Evolutionary conservation across 148 eudicot species (phyloP), one percentile per base, ranked within the genome.

Genomic region (Cornus controversa): DNA sequence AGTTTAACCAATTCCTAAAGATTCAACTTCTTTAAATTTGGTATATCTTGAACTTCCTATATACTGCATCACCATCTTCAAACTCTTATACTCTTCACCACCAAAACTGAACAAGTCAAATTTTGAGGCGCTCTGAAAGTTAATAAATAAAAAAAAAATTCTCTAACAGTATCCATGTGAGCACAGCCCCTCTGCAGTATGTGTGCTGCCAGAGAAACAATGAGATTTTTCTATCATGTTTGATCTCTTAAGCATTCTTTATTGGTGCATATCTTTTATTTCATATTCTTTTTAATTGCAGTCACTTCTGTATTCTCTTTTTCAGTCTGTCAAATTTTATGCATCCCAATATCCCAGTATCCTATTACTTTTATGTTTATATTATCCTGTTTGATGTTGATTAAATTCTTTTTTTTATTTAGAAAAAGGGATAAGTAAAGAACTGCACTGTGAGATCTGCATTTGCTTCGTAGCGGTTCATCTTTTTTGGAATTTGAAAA

Each of bases 401-500:
- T 5, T 60, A 2, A 2, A 2, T 60, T 40, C 5, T 6, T 20
- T 60, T 60, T 60, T n/a, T 7, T 60, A 22, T 20, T 18, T 14
- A 22, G 7, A 7, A 5, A 22, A 8, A 60, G 23, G 64, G 22
- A 18, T 14, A 60, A 6, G 64, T 60, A 60, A n/a, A 22, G 64
- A 22, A 60, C 23, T 60, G 24, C 10, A 60, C 24, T 18, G 8
- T n/a, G 24, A 60, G 64, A 60, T 60, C 64, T 60, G 64, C 64
- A 60, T 60, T 7, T 22, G 64, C 64, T 60, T 22, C 25, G 24
- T 60, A 18, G 23, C 8, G 0, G 23, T 22, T 20, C 64, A 60
- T 20, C 20, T 22, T n/a, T 60, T 60, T 60, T 60, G 24, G 24
- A 60, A 60, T 20, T 60, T 24, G 29, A 45, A 65, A 47, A 86